Evolutionary conservation across 2,329 filamentous ascomycete species (phyloP).

Genomic region (Fusarium sp.): DNA sequence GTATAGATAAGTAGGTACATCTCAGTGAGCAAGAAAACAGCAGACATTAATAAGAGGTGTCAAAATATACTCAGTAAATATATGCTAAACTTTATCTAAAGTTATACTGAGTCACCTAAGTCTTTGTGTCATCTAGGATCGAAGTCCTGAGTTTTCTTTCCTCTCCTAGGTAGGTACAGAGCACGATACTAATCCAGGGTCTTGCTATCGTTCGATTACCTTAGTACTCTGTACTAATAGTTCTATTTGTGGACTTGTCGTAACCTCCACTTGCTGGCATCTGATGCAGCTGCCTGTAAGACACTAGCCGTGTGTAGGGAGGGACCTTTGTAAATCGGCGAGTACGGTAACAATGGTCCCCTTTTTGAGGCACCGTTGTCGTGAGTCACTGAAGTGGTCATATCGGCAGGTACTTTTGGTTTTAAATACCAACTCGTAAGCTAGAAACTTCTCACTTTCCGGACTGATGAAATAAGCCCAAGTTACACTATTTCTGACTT

Average conservation of each 20-base stretch:
- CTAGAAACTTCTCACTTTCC: not conserved
- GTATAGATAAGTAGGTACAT: not conserved
- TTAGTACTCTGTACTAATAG: too few species aligned
- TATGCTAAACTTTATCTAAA: not conserved
- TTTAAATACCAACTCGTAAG: not conserved
- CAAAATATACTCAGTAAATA: not conserved
- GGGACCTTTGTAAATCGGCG: constrained; percentile 20
- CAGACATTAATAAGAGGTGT: not conserved
- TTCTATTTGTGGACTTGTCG: not conserved
- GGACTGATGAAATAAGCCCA: not conserved
- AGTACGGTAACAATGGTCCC: not conserved
- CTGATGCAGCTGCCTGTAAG: constrained; percentile 5
- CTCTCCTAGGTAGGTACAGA: not conserved
- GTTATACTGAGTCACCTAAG: not conserved
- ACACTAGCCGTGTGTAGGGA: constrained; percentile 10
- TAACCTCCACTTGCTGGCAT: not conserved
- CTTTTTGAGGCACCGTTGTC: not conserved
- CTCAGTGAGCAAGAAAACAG: not conserved
- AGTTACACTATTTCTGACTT: too few species aligned
- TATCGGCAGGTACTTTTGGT: not conserved
- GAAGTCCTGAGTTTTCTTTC: not conserved
- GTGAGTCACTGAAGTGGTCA: constrained; percentile 14
- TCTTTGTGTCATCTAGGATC: not conserved
- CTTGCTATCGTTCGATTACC: not conserved
- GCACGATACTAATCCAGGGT: not conserved